Evolutionary conservation across 768 basidiomycete species (phyloP).

Genomic region (Amanita exitialis): DNA sequence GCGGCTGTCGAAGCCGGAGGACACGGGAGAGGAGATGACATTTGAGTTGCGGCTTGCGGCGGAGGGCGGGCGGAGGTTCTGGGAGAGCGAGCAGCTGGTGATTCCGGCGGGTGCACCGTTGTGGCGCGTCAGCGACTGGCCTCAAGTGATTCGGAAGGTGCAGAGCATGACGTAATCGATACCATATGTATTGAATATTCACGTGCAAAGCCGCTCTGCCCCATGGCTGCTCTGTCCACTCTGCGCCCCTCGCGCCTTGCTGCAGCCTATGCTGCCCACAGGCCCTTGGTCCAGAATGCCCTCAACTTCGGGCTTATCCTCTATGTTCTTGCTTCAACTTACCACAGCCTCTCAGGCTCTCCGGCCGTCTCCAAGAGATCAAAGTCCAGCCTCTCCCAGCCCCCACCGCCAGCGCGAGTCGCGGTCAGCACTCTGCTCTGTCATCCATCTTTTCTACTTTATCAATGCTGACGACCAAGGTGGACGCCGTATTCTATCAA

Average conservation of each 20-base stretch:
- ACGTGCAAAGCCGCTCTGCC: not conserved
- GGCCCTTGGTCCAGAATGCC: slow-evolving; percentile 63
- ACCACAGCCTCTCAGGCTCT: slow-evolving; percentile 40
- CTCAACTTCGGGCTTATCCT: slow-evolving; percentile 62
- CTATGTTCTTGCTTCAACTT: slow-evolving; percentile 61
- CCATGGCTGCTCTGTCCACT: slow-evolving; percentile 24
- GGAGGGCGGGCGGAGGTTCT: slow-evolving; percentile 41
- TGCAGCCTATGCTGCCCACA: slow-evolving; percentile 48
- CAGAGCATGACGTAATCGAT: slow-evolving; percentile 5
- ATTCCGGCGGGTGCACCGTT: slow-evolving; percentile 40
- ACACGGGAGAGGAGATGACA: slow-evolving; percentile 40
- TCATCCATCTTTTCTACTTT: not conserved
- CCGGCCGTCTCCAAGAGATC: slow-evolving; percentile 23
- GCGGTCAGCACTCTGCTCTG: slow-evolving; percentile 38
- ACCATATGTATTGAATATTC: not conserved
- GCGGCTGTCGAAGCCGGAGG: slow-evolving; percentile 35
- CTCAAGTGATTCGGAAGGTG: slow-evolving; percentile 42
- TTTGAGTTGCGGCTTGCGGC: slow-evolving; percentile 39
- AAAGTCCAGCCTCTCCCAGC: slow-evolving; percentile 22
- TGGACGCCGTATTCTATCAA: slow-evolving; percentile 88
- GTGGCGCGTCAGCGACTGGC: slow-evolving; percentile 54
- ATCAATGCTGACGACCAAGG: slow-evolving; percentile 28
- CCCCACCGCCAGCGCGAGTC: slow-evolving; percentile 40
- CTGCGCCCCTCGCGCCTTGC: slow-evolving; percentile 32
- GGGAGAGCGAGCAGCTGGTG: slow-evolving; percentile 41